Conservation (phyloP, 306 rosid genomes). For the Styphnolobium japonicum region DNA sequence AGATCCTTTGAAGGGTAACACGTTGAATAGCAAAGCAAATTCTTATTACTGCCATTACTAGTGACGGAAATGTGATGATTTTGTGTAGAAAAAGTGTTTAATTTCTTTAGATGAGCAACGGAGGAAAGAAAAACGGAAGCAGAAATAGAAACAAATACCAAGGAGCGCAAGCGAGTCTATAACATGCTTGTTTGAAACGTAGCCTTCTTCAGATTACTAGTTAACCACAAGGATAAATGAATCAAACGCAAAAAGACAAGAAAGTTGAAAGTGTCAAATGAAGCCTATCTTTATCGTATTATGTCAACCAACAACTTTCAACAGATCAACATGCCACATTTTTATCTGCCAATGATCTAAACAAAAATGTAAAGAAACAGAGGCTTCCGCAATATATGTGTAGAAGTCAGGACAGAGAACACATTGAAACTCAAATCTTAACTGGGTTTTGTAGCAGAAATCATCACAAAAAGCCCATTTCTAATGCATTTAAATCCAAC, state of each 20-base stretch:
- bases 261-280: not conserved
- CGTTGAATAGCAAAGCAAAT: not conserved
- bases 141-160: no score
- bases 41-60: not conserved
- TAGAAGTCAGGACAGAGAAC: slow-evolving; percentile 9
- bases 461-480: slow-evolving; percentile 74
- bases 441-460: slow-evolving; percentile 72
- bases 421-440: slow-evolving; percentile 35
- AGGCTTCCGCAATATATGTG: not conserved
- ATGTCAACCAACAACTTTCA: not conserved
- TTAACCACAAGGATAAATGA: no score
- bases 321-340: not conserved
- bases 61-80: not conserved
- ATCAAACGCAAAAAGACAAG: not conserved
- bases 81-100: not conserved
- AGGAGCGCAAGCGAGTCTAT: no score
- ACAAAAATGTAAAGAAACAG: not conserved
- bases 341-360: not conserved
- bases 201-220: no score
- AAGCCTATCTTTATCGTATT: not conserved
- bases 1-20: not conserved
- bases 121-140: no score
- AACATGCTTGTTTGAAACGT: no score
- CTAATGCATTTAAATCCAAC: slow-evolving; percentile 56
- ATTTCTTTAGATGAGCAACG: no score